Evolutionary conservation across 1,284 basidiomycete species (phyloP), one percentile per base, ranked within the genome.

Genomic region (Crocinoboletus sp.): DNA sequence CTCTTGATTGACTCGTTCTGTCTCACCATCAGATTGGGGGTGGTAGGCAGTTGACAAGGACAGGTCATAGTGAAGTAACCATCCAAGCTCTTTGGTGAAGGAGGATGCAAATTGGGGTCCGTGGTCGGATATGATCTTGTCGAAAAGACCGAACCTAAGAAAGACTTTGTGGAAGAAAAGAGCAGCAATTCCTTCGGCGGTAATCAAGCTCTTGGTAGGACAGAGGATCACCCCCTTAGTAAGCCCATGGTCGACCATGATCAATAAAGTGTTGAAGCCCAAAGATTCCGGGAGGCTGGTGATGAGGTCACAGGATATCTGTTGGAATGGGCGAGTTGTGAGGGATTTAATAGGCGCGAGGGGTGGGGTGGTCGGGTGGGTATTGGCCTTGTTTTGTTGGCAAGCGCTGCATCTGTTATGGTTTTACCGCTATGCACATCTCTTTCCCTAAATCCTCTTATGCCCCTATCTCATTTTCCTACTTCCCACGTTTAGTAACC

Each of bases 221-320:
- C 31, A 32, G 3, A 32, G 31, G 8, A 32, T 32, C 4, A 32
- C 31, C 12, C 31, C 31, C 31, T 32, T 32, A 13, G 17, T 32
- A 32, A 19, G 17, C 0, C 17, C 17, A 8, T 32, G 31, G 31
- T 32, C 4, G 1, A 32, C 31, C 17, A 32, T 2, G 11, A 32
- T 17, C 31, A 32, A 5, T 0, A 32, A 4, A 0, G 11, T 6
- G 7, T 32, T 4, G 5, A 32, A 32, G 6, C 13, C 6, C 1
- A 0, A 2, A 6, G 13, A 28, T 1, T 1, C 1, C 1, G 6
- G 7, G 0, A 28, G 7, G 3, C 5, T 3, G 0, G 13, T 28
- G 13, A 28, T 28, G 4, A 28, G 27, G 3, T 28, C 5, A 7
- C 13, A 28, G 2, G 13, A 28, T 12, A 28, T n/a, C 2, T n/a